phyloP scores from a whole-genome alignment of 2,329 filamentous ascomycete genomes.

The Cladosporium velox region DNA sequence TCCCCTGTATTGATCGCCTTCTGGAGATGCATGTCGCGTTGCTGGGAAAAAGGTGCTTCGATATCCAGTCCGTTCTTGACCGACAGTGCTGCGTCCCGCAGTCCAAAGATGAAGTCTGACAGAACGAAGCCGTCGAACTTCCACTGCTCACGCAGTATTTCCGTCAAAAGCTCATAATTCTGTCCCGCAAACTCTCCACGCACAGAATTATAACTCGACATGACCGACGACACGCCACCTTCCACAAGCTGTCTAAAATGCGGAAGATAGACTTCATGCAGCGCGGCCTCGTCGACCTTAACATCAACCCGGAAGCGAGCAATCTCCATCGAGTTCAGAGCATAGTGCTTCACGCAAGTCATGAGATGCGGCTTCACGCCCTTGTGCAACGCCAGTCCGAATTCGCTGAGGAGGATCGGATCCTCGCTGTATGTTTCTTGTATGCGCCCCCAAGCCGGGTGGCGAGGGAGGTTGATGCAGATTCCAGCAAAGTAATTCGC shows the following conservation, averaged over 20 bases:
- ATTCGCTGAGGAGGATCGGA: slow-evolving; percentile 30
- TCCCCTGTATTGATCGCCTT: slow-evolving; percentile 14
- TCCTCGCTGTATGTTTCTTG: slow-evolving; percentile 34
- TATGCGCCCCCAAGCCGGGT: slow-evolving; percentile 32
- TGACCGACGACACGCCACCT: slow-evolving; percentile 21
- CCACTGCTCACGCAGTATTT: slow-evolving; percentile 25
- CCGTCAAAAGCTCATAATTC: slow-evolving; percentile 23
- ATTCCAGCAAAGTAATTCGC: slow-evolving; percentile 34
- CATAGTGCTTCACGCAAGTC: slow-evolving; percentile 37
- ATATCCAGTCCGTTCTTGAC: slow-evolving; percentile 27
- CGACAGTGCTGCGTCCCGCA: slow-evolving; percentile 23
- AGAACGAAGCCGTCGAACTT: slow-evolving; percentile 25
- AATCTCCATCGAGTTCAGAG: slow-evolving; percentile 38
- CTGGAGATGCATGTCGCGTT: slow-evolving; percentile 15
- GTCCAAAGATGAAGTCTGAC: slow-evolving; percentile 24
- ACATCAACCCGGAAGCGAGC: slow-evolving; percentile 35
- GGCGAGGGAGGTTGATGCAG: slow-evolving; percentile 34
- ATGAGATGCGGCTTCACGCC: slow-evolving; percentile 33
- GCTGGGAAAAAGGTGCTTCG: slow-evolving; percentile 24
- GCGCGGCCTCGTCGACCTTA: slow-evolving; percentile 29
- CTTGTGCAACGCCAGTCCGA: slow-evolving; percentile 30
- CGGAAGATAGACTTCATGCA: slow-evolving; percentile 35
- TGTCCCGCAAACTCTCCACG: slow-evolving; percentile 25
- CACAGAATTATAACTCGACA: slow-evolving; percentile 27
- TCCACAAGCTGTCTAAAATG: slow-evolving; percentile 25